Conservation (phyloP, 768 basidiomycete genomes). For the Trametes coccinea region DNA sequence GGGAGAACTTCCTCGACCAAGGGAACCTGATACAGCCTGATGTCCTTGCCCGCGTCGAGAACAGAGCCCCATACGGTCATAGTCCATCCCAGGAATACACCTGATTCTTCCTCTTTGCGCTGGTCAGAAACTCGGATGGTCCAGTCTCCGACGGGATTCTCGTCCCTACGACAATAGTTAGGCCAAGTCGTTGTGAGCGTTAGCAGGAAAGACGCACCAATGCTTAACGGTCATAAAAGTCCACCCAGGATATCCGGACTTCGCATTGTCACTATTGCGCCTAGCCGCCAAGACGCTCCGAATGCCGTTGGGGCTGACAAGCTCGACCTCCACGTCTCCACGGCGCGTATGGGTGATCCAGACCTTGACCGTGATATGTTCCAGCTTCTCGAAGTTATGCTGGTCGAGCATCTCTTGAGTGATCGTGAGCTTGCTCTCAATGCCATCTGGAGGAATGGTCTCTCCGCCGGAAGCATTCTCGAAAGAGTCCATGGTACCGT, state of each 20-base stretch:
- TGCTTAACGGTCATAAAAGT: slow-evolving; percentile 98
- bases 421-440: slow-evolving; percentile 63
- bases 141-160: slow-evolving; percentile 90
- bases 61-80: slow-evolving; percentile 91
- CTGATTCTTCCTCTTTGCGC: slow-evolving; percentile 53
- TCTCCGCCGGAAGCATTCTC: slow-evolving; percentile 63
- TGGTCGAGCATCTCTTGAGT: slow-evolving; percentile 64
- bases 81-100: slow-evolving; percentile 84
- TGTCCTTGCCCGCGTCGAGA: slow-evolving; percentile 63
- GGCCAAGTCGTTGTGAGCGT: neutral
- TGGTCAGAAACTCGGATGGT: slow-evolving; percentile 85
- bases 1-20: slow-evolving; percentile 51
- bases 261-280: slow-evolving; percentile 63
- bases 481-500: slow-evolving; percentile 55
- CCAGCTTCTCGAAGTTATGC: slow-evolving; percentile 83
- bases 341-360: slow-evolving; percentile 88
- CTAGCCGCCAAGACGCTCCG: slow-evolving; percentile 79
- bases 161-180: slow-evolving; percentile 65
- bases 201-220: slow-evolving; percentile 58
- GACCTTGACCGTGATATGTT: slow-evolving; percentile 90
- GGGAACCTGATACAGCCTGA: slow-evolving; percentile 62
- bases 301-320: slow-evolving; percentile 83
- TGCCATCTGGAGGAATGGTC: slow-evolving; percentile 63
- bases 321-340: slow-evolving; percentile 92
- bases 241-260: slow-evolving; percentile 87